Conservation (phyloP, 1,139 yeast genomes). For the Yamadazyma conglobata region DNA sequence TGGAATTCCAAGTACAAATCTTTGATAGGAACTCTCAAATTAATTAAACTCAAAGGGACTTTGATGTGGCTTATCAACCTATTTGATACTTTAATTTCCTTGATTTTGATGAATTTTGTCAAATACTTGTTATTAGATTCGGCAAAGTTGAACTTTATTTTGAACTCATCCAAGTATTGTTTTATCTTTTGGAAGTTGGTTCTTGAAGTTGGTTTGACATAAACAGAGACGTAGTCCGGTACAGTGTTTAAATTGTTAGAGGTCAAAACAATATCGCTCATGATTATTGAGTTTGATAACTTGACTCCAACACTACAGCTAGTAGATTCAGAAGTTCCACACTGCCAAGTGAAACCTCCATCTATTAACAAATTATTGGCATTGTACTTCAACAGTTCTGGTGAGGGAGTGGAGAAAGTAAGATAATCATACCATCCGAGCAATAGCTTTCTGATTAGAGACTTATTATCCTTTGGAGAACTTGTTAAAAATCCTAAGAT, state of each 20-base stretch:
- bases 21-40: slow-evolving; percentile 28
- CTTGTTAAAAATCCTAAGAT: slow-evolving; percentile 41
- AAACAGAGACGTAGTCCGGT: slow-evolving; percentile 21
- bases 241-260: slow-evolving; percentile 10
- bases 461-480: slow-evolving; percentile 12
- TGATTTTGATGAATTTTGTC: slow-evolving; percentile 32
- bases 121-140: slow-evolving; percentile 22
- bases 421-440: slow-evolving; percentile 44
- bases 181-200: slow-evolving; percentile 15
- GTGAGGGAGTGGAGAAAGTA: slow-evolving; percentile 20
- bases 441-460: slow-evolving; percentile 25
- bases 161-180: slow-evolving; percentile 19
- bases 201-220: slow-evolving; percentile 27
- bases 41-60: slow-evolving; percentile 34
- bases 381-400: slow-evolving; percentile 29
- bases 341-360: slow-evolving; percentile 34
- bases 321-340: slow-evolving; percentile 18
- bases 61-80: slow-evolving; percentile 27
- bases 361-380: slow-evolving; percentile 41
- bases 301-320: slow-evolving; percentile 36
- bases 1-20: slow-evolving; percentile 37
- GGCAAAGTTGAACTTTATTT: slow-evolving; percentile 10
- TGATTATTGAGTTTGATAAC: slow-evolving; percentile 28
- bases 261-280: slow-evolving; percentile 35
- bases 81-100: slow-evolving; percentile 19